A percentile compares a stretch with the other conserved stretches of the same genome.
Evolutionary conservation across 129 eudicot genomes (phyloP).

Genomic region (Artemisia argyi): DNA sequence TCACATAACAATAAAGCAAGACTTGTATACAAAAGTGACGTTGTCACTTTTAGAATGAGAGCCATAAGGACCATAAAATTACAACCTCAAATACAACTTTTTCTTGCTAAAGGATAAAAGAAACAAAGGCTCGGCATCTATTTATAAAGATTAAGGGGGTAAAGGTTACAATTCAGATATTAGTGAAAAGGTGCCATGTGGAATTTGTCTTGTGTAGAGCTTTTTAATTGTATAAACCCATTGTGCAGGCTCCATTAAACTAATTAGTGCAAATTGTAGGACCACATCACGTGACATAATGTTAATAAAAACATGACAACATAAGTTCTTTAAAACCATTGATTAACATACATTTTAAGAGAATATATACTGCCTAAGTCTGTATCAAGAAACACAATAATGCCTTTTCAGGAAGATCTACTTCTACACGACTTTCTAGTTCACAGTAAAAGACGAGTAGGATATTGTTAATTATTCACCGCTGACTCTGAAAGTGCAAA

Average conservation of each 20-base stretch:
- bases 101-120: constrained; percentile 41
- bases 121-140: constrained; percentile 49
- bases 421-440: constrained; percentile 22
- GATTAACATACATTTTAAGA: constrained; percentile 24
- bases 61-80: constrained; percentile 42
- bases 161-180: constrained; percentile 30
- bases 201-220: constrained; percentile 24
- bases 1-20: constrained; percentile 32
- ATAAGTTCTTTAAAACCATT: constrained; percentile 9
- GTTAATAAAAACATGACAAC: constrained; percentile 21
- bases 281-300: constrained; percentile 47
- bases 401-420: constrained; percentile 28
- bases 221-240: no score
- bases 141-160: constrained; percentile 44
- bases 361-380: constrained; percentile 22
- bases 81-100: constrained; percentile 30
- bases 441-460: constrained; percentile 22
- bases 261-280: constrained; percentile 26
- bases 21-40: constrained; percentile 27
- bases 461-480: constrained; percentile 29
- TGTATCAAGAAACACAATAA: constrained; percentile 27
- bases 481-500: constrained; percentile 37
- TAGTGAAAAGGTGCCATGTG: constrained; percentile 42
- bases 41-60: constrained; percentile 32
- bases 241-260: no score